These are phyloP conservation scores for Axilococcus clingmanii DNA, from an alignment of 139 green algal genomes.

Conservation along the genomic window DNA sequence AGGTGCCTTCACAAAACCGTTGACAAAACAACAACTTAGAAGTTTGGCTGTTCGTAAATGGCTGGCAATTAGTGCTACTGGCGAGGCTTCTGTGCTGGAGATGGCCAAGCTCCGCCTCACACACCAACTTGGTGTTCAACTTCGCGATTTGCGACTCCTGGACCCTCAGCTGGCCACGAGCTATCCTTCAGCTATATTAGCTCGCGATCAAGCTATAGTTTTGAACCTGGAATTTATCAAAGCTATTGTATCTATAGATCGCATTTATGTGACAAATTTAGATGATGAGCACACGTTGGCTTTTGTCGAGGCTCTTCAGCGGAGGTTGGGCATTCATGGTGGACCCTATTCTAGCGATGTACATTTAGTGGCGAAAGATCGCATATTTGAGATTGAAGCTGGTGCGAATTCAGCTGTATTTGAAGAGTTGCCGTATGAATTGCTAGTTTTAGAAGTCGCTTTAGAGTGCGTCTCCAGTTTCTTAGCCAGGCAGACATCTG, in stretches of 20 bases:
- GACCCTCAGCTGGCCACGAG: conserved; percentile 25
- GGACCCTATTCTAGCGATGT: too few relatives aligned
- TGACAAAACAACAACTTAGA: too few relatives aligned
- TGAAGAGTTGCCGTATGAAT: conserved; percentile 33
- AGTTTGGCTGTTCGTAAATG: conserved; percentile 13
- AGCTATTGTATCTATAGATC: conserved; percentile 18
- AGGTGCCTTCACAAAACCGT: too few relatives aligned
- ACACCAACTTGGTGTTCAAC: conserved; percentile 19
- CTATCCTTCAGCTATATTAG: conserved; percentile 32
- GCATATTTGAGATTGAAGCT: too few relatives aligned
- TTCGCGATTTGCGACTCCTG: conserved; percentile 29
- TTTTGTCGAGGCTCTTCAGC: conserved; percentile 34
- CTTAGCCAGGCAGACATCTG: conserved; percentile 50
- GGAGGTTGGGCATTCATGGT: too few relatives aligned
- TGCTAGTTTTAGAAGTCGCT: conserved; percentile 33
- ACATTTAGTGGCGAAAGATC: too few relatives aligned
- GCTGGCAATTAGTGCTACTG: conserved; percentile 1
- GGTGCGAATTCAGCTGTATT: too few relatives aligned
- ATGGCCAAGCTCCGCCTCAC: conserved; percentile 15
- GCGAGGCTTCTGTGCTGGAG: conserved; percentile 11
- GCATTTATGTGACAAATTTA: conserved; percentile 17
- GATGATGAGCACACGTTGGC: conserved; percentile 17
- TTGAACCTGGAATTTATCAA: conserved; percentile 39
- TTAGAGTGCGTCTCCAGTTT: conserved; percentile 35
- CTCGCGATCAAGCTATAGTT: conserved; percentile 26